phyloP scores from a whole-genome alignment of 2,329 filamentous ascomycete species.

The Fusarium papillatum region DNA sequence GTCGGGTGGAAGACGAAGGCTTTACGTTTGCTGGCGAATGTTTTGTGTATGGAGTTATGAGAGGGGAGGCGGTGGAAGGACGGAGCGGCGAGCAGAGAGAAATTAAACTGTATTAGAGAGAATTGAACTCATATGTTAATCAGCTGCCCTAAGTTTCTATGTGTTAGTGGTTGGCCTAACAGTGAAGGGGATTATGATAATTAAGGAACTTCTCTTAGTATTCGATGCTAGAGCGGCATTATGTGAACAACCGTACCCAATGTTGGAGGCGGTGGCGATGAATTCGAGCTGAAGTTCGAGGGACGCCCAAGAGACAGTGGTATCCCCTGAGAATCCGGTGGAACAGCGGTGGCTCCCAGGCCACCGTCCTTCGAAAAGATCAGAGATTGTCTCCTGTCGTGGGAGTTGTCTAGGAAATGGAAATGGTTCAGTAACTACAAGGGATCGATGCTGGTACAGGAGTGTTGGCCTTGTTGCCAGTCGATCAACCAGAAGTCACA shows the following conservation, averaged over 20 bases:
- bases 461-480: constrained; percentile 73
- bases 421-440: background rate
- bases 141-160: background rate
- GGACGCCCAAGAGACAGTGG: too few relatives aligned
- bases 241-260: too few relatives aligned
- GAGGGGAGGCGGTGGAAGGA: background rate
- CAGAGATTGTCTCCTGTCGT: too few relatives aligned
- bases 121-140: background rate
- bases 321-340: too few relatives aligned
- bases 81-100: background rate
- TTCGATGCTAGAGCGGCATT: background rate
- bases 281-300: too few relatives aligned
- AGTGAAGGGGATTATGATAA: background rate
- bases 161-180: background rate
- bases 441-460: constrained; percentile 34
- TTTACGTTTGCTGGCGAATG: constrained; percentile 2
- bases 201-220: background rate
- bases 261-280: too few relatives aligned
- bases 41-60: constrained; percentile 1
- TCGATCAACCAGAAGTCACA: constrained; percentile 78
- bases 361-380: too few relatives aligned
- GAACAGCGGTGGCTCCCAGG: too few relatives aligned
- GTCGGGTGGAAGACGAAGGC: too few relatives aligned
- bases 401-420: too few relatives aligned
- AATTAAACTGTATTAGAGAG: background rate